Conservation (phyloP, 352 stramenopile species). For the Pythium plurisporium region DNA sequence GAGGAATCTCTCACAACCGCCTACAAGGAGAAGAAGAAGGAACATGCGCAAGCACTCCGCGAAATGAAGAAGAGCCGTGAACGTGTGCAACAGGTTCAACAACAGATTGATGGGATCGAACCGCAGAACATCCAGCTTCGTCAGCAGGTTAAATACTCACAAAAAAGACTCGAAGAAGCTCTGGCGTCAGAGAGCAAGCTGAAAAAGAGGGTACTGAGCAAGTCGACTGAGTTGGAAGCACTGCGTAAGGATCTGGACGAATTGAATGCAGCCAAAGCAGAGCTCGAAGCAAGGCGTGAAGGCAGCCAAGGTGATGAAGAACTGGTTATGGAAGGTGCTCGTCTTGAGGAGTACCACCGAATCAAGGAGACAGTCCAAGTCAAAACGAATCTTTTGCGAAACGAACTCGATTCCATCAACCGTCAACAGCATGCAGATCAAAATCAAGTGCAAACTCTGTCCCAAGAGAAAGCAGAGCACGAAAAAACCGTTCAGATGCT, state of each 20-base stretch:
- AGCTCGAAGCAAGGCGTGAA: constrained; percentile 48
- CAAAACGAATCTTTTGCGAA: constrained; percentile 67
- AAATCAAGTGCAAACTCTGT: constrained; percentile 68
- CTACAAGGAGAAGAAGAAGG: constrained; percentile 77
- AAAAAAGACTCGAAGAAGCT: constrained; percentile 63
- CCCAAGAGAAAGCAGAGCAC: constrained; percentile 69
- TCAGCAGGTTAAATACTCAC: constrained; percentile 83
- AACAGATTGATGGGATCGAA: constrained; percentile 81
- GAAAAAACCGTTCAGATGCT: constrained; percentile 62
- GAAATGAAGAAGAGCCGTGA: constrained; percentile 62
- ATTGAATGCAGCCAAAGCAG: constrained; percentile 47
- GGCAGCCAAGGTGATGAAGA: constrained; percentile 37
- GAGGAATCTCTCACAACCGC: constrained; percentile 37
- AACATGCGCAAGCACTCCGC: constrained; percentile 44
- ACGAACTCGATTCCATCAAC: constrained; percentile 63
- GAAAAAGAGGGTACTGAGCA: constrained; percentile 78
- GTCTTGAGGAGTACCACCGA: constrained; percentile 79
- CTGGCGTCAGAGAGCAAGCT: constrained; percentile 41
- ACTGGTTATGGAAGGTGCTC: constrained; percentile 55
- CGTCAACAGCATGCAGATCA: constrained; percentile 61
- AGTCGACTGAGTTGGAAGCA: constrained; percentile 78
- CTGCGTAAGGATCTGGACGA: constrained; percentile 70
- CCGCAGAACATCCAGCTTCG: constrained; percentile 80
- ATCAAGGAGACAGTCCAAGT: constrained; percentile 73
- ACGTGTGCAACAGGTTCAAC: constrained; percentile 71